phyloP scores from a whole-genome alignment of 495 filamentous ascomycete species.

The Parathielavia hyrcaniae region DNA sequence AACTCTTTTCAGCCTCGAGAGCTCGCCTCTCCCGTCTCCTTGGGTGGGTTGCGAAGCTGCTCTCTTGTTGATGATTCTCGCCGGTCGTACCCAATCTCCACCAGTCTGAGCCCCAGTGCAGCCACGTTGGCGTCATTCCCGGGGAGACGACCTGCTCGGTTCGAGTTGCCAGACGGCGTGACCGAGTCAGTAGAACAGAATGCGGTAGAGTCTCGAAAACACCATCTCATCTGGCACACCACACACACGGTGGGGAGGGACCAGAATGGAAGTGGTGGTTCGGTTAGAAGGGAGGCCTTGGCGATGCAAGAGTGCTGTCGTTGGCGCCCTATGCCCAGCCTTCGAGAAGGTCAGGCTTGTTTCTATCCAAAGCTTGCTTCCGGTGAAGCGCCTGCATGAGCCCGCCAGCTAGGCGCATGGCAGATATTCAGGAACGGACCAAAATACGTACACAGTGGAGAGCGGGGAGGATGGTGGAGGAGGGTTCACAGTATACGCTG shows the following conservation, averaged over 20 bases:
- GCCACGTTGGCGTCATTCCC: neutral
- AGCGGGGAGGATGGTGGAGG: slow-evolving; percentile 1
- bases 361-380: neutral
- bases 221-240: neutral
- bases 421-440: slow-evolving; percentile 28
- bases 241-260: too few species aligned
- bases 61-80: neutral
- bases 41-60: slow-evolving; percentile 5
- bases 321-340: slow-evolving; percentile 5
- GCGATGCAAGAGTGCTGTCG: neutral
- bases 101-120: slow-evolving; percentile 5
- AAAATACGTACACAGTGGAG: slow-evolving; percentile 14
- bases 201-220: neutral
- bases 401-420: slow-evolving; percentile 10
- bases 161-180: neutral
- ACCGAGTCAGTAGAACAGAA: neutral
- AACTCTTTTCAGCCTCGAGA: slow-evolving; percentile 18
- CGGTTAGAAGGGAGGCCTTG: neutral
- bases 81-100: slow-evolving; percentile 1
- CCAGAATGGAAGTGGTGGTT: neutral
- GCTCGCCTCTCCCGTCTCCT: slow-evolving; percentile 17
- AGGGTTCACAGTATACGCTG: slow-evolving; percentile 14
- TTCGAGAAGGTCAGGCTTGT: slow-evolving; percentile 11
- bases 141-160: neutral
- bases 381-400: slow-evolving; percentile 14